phyloP scores from a whole-genome alignment of 2,329 filamentous ascomycete species.

The Aspergillus quadricinctus region DNA sequence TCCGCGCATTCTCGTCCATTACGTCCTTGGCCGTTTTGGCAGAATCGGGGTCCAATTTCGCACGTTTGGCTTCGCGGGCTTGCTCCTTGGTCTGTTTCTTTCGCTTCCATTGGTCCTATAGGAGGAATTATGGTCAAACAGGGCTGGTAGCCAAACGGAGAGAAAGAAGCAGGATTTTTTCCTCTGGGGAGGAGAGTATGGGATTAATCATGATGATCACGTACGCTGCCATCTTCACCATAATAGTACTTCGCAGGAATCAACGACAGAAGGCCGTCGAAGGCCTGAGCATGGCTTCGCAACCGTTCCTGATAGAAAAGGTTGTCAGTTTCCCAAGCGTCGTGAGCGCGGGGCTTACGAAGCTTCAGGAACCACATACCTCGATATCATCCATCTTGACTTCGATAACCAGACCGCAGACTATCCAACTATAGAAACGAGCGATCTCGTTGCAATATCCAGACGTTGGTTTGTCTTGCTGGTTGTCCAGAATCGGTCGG shows the following conservation, averaged over 20 bases:
- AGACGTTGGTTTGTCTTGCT: constrained; percentile 9
- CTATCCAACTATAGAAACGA: not conserved
- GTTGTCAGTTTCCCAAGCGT: constrained; percentile 18
- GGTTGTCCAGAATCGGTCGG: constrained; percentile 12
- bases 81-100: constrained; percentile 96
- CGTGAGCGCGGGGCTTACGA: constrained; percentile 8
- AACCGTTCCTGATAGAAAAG: constrained; percentile 42
- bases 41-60: constrained; percentile 87
- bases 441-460: constrained; percentile 7
- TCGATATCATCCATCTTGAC: constrained; percentile 36
- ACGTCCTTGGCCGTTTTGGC: constrained; percentile 89
- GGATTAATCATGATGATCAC: constrained; percentile 34
- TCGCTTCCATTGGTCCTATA: constrained; percentile 84
- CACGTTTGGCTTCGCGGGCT: constrained; percentile 73
- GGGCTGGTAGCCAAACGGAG: constrained; percentile 4
- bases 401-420: constrained; percentile 1
- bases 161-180: constrained; percentile 5
- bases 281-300: constrained; percentile 62
- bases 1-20: constrained; percentile 76
- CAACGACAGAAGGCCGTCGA: constrained; percentile 79
- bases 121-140: constrained; percentile 14
- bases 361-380: constrained; percentile 25
- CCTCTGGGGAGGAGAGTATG: not conserved
- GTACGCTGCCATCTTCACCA: constrained; percentile 75
- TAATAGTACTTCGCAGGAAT: constrained; percentile 92